Base-by-base conservation (phyloP, 768 basidiomycete species). In the Suillus occidentalis region DNA sequence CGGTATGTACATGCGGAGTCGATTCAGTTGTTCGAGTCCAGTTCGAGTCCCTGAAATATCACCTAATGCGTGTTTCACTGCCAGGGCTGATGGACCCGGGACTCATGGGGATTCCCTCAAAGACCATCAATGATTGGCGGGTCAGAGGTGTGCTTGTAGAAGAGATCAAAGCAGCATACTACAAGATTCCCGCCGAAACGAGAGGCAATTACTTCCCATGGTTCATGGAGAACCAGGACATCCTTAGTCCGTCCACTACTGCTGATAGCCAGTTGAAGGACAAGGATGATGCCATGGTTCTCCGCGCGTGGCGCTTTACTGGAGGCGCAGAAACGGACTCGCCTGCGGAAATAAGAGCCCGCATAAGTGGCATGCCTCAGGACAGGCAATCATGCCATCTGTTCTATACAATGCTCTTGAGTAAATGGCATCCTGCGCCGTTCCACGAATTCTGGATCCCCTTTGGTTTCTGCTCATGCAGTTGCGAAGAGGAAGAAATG, bases 221-320 rank as follows among this genome's bases (percentile, higher is more conserved):
- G 80, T 78, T 81, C 61, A 66, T 78, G 45, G 31, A 75, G 42
- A 76, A 81, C 62, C 72, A 76, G 50, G 65, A 73, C 55, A 62
- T 80, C 12, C 47, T 80, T 40, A 71, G 77, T 25, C 47, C 58
- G 20, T 10, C 60, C 25, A 36, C 58, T 6, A 22, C 47, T 13
- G 28, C 56, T 7, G 20, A 13, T 5, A 28, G 47, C 18, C 28
- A 53, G 10, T 18, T 16, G 4, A 45, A 22, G 12, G 50, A 60
- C 18, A 10, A 60, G 10, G 36, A 18, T 0, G 53, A 50, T 42
- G n/a, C 20, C 8, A 61, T 61, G 50, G 2, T 67, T 42, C 6
- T 37, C 22, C 67, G 25, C 18, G 53, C 49, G 13, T 67, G 67
- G 67, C 34, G 50, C 50, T 53, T 64, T 42, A 67, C 31, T 2